A percentile compares a stretch with the other conserved stretches of the same genome.
These are phyloP conservation scores for Geranium incanum DNA, from an alignment of 441 rosid genomes.

Conservation along the genomic window DNA sequence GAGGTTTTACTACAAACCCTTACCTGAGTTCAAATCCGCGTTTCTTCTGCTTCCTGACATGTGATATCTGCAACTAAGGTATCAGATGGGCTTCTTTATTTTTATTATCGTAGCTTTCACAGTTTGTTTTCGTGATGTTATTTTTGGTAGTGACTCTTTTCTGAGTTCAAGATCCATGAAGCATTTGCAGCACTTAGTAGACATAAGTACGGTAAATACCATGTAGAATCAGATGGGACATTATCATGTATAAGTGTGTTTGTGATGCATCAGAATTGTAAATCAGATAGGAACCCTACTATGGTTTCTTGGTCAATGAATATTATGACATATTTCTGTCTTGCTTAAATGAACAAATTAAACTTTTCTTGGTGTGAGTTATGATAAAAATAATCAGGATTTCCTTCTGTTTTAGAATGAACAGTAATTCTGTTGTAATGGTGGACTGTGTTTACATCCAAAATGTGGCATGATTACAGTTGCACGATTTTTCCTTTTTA, in stretches of 20 bases:
- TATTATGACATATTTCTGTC: neutral
- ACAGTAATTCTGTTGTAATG: neutral
- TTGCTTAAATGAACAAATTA: too few relatives aligned
- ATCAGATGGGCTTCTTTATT: neutral
- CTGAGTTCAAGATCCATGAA: neutral
- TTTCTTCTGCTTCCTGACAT: conserved; percentile 3
- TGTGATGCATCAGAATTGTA: neutral
- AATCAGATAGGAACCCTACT: neutral
- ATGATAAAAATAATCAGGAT: neutral
- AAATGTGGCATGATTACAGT: neutral
- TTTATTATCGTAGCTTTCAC: neutral
- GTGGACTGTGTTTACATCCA: neutral
- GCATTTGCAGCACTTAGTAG: neutral
- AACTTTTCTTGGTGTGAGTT: too few relatives aligned
- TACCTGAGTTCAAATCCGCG: conserved; percentile 11
- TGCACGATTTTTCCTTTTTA: neutral
- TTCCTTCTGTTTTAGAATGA: neutral
- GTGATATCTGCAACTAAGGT: neutral
- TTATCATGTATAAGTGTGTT: neutral
- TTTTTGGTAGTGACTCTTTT: neutral
- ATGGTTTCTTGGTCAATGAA: neutral
- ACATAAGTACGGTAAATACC: neutral
- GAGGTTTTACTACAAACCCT: conserved; percentile 26
- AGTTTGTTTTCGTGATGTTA: neutral
- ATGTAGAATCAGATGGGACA: neutral